These are phyloP conservation scores for Marchantia paleacea DNA, from an alignment of 225 moss, liverwort and hornwort species.

Conservation along the genomic window DNA sequence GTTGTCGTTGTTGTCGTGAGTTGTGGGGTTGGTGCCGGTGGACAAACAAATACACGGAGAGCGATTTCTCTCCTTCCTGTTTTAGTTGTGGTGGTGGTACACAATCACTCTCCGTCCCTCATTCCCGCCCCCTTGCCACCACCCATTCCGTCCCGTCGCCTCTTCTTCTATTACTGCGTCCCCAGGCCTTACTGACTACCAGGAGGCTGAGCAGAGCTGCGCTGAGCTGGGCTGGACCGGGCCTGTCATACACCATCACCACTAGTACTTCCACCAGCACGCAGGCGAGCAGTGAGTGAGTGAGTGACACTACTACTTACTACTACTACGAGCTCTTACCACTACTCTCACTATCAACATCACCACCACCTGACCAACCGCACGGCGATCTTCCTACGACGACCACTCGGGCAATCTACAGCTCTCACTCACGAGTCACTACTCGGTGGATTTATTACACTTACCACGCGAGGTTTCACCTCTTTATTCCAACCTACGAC, in stretches of 20 bases:
- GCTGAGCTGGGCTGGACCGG: neutral
- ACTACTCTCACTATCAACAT: too few species aligned
- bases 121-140: neutral
- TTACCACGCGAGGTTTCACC: constrained; percentile 8
- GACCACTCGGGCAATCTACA: neutral
- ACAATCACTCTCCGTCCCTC: neutral
- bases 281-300: neutral
- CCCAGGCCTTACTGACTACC: neutral
- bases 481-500: neutral
- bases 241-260: neutral
- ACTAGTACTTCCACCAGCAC: neutral
- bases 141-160: neutral
- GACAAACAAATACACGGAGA: neutral
- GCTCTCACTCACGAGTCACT: too few species aligned
- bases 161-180: neutral
- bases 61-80: neutral
- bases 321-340: neutral
- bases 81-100: neutral
- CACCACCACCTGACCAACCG: neutral
- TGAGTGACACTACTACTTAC: neutral
- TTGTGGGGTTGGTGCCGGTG: neutral
- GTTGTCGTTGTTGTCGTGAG: neutral
- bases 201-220: neutral
- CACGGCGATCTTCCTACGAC: neutral
- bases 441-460: neutral